A percentile compares a stretch with the other conserved stretches of the same genome.
phyloP scores from a whole-genome alignment of 1,284 basidiomycete species.

The Boletellus sp. region DNA sequence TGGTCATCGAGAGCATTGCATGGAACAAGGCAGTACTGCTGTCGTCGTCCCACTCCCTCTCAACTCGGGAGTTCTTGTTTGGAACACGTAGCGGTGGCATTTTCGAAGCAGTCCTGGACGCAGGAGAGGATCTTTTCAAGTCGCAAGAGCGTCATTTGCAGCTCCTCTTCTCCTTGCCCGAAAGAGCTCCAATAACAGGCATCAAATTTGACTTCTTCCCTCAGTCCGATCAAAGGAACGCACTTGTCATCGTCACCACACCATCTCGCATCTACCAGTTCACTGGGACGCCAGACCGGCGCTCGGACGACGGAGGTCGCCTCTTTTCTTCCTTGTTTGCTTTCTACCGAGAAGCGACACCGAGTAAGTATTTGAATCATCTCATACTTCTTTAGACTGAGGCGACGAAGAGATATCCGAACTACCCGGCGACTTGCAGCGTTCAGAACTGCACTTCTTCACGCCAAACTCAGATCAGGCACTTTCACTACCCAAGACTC shows the following conservation, averaged over 20 bases:
- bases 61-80: constrained; percentile 85
- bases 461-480: constrained; percentile 68
- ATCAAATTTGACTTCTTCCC: constrained; percentile 78
- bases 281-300: constrained; percentile 63
- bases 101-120: constrained; percentile 82
- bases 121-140: constrained; percentile 90
- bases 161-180: constrained; percentile 74
- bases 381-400: constrained; percentile 18
- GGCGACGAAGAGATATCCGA: constrained; percentile 72
- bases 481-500: constrained; percentile 56
- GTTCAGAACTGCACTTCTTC: constrained; percentile 79
- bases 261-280: constrained; percentile 91
- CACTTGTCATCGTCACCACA: constrained; percentile 81
- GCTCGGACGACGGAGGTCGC: constrained; percentile 71
- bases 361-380: constrained; percentile 55
- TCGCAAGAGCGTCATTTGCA: constrained; percentile 81
- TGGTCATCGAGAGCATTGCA: constrained; percentile 88
- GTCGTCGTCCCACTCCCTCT: constrained; percentile 60
- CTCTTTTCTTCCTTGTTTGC: constrained; percentile 75
- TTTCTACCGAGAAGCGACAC: constrained; percentile 67
- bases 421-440: constrained; percentile 69
- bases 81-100: constrained; percentile 83
- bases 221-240: constrained; percentile 54
- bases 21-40: constrained; percentile 84
- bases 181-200: constrained; percentile 77